A percentile compares a stretch with the other conserved stretches of the same genome.
Evolutionary conservation across 805 yeast genomes (phyloP).

Genomic region (Yarrowia sp.): DNA sequence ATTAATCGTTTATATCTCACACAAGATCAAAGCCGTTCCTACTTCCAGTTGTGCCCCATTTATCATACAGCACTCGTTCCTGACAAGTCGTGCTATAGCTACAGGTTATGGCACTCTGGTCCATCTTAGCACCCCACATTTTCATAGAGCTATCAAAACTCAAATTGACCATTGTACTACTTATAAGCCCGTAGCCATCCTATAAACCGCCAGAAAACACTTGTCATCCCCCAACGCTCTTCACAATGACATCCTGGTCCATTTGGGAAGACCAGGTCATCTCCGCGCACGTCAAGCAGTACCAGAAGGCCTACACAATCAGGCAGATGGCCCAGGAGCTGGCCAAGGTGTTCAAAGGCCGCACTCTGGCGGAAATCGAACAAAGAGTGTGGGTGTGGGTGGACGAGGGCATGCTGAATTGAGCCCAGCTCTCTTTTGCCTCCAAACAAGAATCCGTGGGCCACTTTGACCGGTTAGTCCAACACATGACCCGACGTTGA

Average conservation of each 20-base stretch:
- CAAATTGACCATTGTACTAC: not conserved
- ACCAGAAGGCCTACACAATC: constrained; percentile 30
- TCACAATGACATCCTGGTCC: constrained; percentile 19
- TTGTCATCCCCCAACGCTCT: not conserved
- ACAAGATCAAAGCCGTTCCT: too few species aligned
- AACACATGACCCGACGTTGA: constrained; percentile 25
- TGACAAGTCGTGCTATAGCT: too few species aligned
- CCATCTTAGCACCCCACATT: constrained; percentile 8
- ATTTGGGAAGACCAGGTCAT: constrained; percentile 34
- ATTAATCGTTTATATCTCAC: too few species aligned
- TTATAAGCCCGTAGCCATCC: not conserved
- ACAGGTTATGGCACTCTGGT: not conserved
- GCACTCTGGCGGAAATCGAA: constrained; percentile 23
- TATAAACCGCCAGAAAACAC: too few species aligned
- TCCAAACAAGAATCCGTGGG: too few species aligned
- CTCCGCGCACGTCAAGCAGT: constrained; percentile 28
- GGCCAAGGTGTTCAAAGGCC: constrained; percentile 11
- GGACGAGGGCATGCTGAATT: constrained; percentile 27
- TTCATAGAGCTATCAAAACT: constrained; percentile 19
- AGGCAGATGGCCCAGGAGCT: constrained; percentile 35
- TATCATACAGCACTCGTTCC: too few species aligned
- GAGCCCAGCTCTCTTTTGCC: not conserved
- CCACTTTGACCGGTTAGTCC: not conserved
- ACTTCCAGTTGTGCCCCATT: too few species aligned
- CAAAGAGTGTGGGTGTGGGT: constrained; percentile 36